Percentiles rank a stretch among this genome's conserved stretches.
Evolutionary conservation across 2,329 filamentous ascomycete species (phyloP).

Genomic region (Aspergillus unguis): DNA sequence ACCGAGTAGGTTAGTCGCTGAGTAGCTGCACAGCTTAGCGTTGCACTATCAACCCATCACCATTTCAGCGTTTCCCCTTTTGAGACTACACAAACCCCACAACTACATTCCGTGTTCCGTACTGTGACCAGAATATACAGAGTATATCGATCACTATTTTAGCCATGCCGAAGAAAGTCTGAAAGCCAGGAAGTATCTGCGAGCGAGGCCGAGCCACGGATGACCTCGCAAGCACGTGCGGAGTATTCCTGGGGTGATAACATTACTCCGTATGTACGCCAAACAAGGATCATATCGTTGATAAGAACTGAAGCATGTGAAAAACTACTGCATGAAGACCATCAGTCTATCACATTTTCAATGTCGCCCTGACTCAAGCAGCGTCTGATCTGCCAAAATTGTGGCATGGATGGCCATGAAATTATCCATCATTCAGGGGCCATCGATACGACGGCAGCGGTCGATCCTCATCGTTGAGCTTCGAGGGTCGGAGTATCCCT

Average conservation of each 20-base stretch:
- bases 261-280: background rate
- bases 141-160: background rate
- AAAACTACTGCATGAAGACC: background rate
- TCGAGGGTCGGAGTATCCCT: background rate
- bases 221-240: constrained; percentile 2
- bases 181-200: background rate
- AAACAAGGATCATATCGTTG: background rate
- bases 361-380: background rate
- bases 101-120: background rate
- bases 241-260: background rate
- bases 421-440: background rate
- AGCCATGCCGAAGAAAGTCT: background rate
- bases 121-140: too few species aligned
- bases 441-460: background rate
- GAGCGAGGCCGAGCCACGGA: background rate
- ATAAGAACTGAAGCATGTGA: constrained; percentile 2
- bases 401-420: background rate
- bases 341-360: constrained; percentile 7
- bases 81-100: background rate
- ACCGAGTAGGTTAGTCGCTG: too few species aligned
- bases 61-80: background rate
- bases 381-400: background rate
- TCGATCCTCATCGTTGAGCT: background rate
- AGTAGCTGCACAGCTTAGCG: constrained; percentile 23
- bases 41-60: constrained; percentile 17